Base-by-base conservation (phyloP, 805 yeast species). In the Starmerella bacillaris region DNA sequence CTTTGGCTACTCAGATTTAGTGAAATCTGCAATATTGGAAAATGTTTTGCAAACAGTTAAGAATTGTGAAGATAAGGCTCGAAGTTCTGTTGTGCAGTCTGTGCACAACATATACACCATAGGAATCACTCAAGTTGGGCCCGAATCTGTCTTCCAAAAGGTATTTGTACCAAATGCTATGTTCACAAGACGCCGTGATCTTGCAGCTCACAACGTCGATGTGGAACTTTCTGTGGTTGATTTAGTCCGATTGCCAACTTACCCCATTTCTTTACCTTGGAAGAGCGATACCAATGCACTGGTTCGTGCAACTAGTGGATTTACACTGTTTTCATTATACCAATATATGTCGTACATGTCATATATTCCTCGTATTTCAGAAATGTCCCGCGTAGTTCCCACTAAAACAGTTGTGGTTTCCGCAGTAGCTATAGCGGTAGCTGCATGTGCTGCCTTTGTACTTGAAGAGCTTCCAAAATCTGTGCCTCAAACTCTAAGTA, bases 391-490 rank as follows among this genome's bases (percentile, higher is more conserved):
- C 0, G 38, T 66, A 1, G 43, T 72, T 2, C 57, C 70, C 4
- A 28, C 44, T 18, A 63, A 58, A 38, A 62, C 60, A 30, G 51
- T 75, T n/a, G 63, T 68, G 0, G 52, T 68, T 1, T 84, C 92
- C 0, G 31, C 70, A 0, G 39, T 65, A 1, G 44, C 72, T 2
- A 62, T 70, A 6, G 65, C 67, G 1, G 58, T 69, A 4, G 65
- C 70, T 1, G 60, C 70, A 11, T 63, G 76, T 0, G 57, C 68
- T 0, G 69, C 71, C 27, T 82, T 78, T 48, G 52, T 83, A 38
- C 59, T 82, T 15, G 62, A 65, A 39, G 96, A 89, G 54, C 70
- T 92, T 11, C 95, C 95, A 2, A 70, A 76, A 47, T 93, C 95
- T 0, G 71, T 80, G 47, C 92, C 94, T 15, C 63, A 82, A 44